These are phyloP conservation scores for Diplodia corticola DNA, from an alignment of 2,329 filamentous ascomycete species.

Conservation along the genomic window DNA sequence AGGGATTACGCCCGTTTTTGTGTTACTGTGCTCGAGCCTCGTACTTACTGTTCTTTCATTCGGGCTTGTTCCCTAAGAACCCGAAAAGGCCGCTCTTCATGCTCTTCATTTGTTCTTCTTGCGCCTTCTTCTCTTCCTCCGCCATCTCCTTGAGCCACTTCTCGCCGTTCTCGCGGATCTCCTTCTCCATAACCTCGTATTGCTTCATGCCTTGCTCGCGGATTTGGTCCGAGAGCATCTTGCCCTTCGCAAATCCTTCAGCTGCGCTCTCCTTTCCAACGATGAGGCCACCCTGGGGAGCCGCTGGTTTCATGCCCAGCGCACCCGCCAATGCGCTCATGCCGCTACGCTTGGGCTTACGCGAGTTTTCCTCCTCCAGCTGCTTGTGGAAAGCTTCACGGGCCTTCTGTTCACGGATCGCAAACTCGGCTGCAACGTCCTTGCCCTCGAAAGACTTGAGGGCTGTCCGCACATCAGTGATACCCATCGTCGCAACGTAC, in stretches of 20 bases:
- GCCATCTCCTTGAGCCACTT: slow-evolving; percentile 96
- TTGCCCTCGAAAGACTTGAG: slow-evolving; percentile 86
- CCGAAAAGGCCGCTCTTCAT: slow-evolving; percentile 79
- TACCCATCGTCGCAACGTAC: slow-evolving; percentile 93
- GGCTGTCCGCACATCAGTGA: slow-evolving; percentile 80
- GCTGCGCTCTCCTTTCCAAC: slow-evolving; percentile 54
- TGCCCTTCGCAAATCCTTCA: slow-evolving; percentile 84
- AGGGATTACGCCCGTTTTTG: background rate
- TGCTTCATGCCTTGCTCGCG: slow-evolving; percentile 87
- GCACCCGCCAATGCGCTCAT: slow-evolving; percentile 69
- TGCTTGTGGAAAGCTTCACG: slow-evolving; percentile 83
- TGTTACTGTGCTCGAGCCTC: background rate
- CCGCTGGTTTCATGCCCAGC: slow-evolving; percentile 73
- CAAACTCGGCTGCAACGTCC: slow-evolving; percentile 87
- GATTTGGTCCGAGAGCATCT: slow-evolving; percentile 95
- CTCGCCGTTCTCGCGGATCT: slow-evolving; percentile 90
- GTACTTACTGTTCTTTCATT: slow-evolving; percentile 4
- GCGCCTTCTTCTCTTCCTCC: slow-evolving; percentile 80
- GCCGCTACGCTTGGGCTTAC: slow-evolving; percentile 60
- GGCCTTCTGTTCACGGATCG: slow-evolving; percentile 79
- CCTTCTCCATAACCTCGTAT: slow-evolving; percentile 84
- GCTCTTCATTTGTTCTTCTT: slow-evolving; percentile 86
- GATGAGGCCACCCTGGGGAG: slow-evolving; percentile 60
- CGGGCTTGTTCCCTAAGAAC: slow-evolving; percentile 44
- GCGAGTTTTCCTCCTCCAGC: slow-evolving; percentile 66